Base-by-base conservation (phyloP, 495 filamentous ascomycete genomes). In the Daldinia bambusicola region DNA sequence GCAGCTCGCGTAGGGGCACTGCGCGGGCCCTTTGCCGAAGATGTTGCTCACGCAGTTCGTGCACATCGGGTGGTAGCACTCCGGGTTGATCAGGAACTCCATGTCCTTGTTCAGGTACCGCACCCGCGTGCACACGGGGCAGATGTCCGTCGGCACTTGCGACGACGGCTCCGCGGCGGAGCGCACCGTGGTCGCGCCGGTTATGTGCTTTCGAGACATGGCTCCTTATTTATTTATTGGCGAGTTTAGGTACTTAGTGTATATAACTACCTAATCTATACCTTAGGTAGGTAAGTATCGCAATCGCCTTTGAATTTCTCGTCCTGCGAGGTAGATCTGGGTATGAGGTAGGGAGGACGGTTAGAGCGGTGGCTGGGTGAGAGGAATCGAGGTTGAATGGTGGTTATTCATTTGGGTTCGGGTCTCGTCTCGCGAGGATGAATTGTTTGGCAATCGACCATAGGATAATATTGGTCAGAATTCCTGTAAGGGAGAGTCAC, bases 51-150 rank as follows among this genome's bases (percentile, higher is more conserved):
- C 95, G 84, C 95, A 98, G 37, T 90, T 92, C 74, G 90, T 88
- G 82, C 95, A 99, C 93, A 99, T 97, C 68, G 92, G 92, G 86
- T 99, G 95, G 85, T 98, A 99, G 86, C 95, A 99, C 83, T 96
- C 93, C 16, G 95, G 92, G 80, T 98, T 97, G 80, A 98, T 92
- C 69, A 96, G 91, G 81, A 99, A 97, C 58, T 87, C 84, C 88
- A 99, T 94, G 81, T 92, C 89, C 22, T 89, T 89, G 83, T 97
- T 98, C 76, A 98, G 89, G 84, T 98, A 98, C 62, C 93, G 92
- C 62, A 91, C 91, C 60, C 93, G 94, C 80, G 97, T 97, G 90
- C 95, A 99, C 73, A 98, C 91, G 50, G 94, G 96, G 82, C 95
- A 99, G 77, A 93, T 91, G 80, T 98, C 93, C 66, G 87, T 82